These are phyloP conservation scores for Pseudonectria buxi DNA, from an alignment of 2,329 filamentous ascomycete genomes.

Conservation along the genomic window DNA sequence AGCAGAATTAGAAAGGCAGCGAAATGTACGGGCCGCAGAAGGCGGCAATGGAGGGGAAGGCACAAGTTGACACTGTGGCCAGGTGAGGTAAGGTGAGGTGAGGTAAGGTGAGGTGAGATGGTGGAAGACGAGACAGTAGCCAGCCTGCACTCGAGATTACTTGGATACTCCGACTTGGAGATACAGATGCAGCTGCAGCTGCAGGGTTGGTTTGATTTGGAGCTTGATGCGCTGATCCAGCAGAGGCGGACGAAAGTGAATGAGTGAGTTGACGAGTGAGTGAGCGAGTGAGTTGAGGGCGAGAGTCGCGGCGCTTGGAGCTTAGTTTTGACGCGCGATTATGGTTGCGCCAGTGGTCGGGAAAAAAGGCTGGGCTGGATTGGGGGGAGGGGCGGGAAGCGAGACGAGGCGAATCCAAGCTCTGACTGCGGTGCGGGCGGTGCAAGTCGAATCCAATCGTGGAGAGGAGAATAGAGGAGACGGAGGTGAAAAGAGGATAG, in stretches of 20 bases:
- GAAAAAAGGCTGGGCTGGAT: constrained; percentile 14
- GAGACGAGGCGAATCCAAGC: neutral
- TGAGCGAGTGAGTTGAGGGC: constrained; percentile 10
- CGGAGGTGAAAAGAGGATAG: too few species aligned
- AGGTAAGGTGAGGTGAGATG: constrained; percentile 5
- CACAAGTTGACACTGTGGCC: constrained; percentile 4
- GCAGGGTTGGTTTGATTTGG: too few species aligned
- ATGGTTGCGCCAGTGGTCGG: constrained; percentile 23
- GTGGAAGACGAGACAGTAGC: constrained; percentile 15
- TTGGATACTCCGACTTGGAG: constrained; percentile 1
- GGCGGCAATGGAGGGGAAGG: too few species aligned
- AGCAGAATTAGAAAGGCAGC: constrained; percentile 1
- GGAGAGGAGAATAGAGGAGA: constrained; percentile 1
- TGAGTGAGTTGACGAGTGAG: constrained; percentile 6
- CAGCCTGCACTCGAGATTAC: constrained; percentile 15
- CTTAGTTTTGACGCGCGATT: constrained; percentile 27
- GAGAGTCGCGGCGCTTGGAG: constrained; percentile 23
- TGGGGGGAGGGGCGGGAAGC: constrained; percentile 3
- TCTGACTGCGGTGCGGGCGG: constrained; percentile 1
- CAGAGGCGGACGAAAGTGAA: constrained; percentile 1
- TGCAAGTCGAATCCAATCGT: neutral
- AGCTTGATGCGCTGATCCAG: too few species aligned
- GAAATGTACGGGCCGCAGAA: constrained; percentile 1
- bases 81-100: constrained; percentile 3
- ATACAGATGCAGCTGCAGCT: constrained; percentile 5